Base-by-base conservation (phyloP, 2,329 filamentous ascomycete genomes). In the Elsinoe australis region DNA sequence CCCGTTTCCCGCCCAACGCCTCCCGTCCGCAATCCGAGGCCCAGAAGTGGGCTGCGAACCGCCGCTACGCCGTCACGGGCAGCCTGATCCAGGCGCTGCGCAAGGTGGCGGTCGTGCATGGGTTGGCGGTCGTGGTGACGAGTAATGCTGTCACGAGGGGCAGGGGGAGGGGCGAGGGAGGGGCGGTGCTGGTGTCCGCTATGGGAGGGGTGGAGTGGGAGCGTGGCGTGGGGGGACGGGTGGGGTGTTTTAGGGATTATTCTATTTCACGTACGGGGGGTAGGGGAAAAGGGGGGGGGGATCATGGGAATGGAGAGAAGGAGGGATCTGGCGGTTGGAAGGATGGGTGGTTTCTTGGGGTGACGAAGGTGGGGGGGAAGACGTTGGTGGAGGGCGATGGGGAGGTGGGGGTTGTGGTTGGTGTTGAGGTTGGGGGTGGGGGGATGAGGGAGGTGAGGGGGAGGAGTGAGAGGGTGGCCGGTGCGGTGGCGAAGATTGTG, bases 61-160 rank as follows among this genome's bases (percentile, higher is more conserved):
- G 72, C 35, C 64, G 69, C 54, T 79, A 74, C 64, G 73, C 75
- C 50, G 73, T 94, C 21, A 78, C 87, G 51, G 80, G 77, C 50
- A 78, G 82, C 3, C 67, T 95, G 8, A 69, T 74, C 4, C 69
- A 69, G 3, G 68, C 70, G 29, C 65, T 82, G 3, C 78, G 83
- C 52, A 89, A 83, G 58, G 73, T 94, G 8, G 87, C 89, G 3
- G 80, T 83, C 8, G 76, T 82, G 22, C 76, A 79, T 54, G 76
- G 85, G 57, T 72, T 89, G 46, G 84, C 87, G 18, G 72, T 94
- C 33, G 70, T 95, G 2, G 63, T 92, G 15, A 73, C 88, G 41
- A 87, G 82, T 29, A 88, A 94, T 61, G 87, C 84, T 51, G 83
- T 82, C 33, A 94, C 87, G n/a, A 84, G 82, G 55, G 82, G 94